Evolutionary conservation across 768 basidiomycete genomes (phyloP), one percentile per base, ranked within the genome.

Genomic region (Lentinus tigrinus): DNA sequence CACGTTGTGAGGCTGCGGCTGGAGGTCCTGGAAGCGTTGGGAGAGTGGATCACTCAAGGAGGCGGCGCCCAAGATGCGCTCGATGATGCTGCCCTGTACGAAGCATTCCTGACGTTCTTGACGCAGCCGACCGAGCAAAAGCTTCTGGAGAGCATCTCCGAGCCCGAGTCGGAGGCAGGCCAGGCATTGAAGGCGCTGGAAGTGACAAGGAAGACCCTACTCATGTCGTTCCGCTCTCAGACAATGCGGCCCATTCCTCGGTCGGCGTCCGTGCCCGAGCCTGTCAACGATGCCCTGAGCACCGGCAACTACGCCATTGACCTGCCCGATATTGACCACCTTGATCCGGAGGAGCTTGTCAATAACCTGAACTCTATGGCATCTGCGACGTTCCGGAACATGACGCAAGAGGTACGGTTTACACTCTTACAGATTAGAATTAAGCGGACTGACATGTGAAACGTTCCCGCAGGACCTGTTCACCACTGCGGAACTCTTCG

Each of bases 31-130:
- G 82, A 82, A 8, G 78, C 83, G 2, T 73, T 92, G 28, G 81
- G 80, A 58, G 84, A 90, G 61, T 94, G 92, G 92, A 66, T 93
- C 40, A 79, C 74, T 0, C 70, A 75, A 16, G 92, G 92, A 3
- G 87, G 87, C 7, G 92, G 92, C 31, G 83, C 88, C 8, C 88
- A 91, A 65, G 92, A 94, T 63, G 77, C 85, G 39, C 74, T 94
- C 27, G 91, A 93, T 62, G 88, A 93, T 47, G 65, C 69, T 2
- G 82, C 85, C 58, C 78, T 94, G 36, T 85, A 80, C 68, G 74
- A 74, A n/a, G 77, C 81, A 19, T 68, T 91, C 26, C 74, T 74
- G 56, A 60, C 78, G 1, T 94, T 93, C 73, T 74, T 93, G 57
- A 77, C 82, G 50, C 79, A 72, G 57, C 65, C 79, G 0, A 67